phyloP scores from a whole-genome alignment of 2,329 filamentous ascomycete genomes.

The Alternaria sp. region DNA sequence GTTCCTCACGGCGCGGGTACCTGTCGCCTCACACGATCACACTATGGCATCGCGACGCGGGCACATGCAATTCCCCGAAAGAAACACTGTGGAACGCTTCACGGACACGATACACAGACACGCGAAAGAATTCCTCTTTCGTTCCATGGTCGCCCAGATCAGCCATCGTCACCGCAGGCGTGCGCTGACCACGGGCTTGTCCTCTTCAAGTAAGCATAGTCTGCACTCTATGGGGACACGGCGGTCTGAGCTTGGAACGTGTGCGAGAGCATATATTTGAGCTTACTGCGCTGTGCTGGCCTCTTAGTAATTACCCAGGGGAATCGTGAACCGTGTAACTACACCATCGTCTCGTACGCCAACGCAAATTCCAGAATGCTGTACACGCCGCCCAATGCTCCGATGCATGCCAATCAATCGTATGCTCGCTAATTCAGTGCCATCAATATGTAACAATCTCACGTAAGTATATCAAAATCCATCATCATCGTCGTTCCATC shows the following conservation, averaged over 20 bases:
- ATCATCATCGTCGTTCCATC: slow-evolving; percentile 55
- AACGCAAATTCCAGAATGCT: slow-evolving; percentile 3
- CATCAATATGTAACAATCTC: slow-evolving; percentile 13
- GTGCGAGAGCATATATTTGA: background rate
- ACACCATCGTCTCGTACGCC: background rate
- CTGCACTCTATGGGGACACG: background rate
- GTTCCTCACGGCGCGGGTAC: slow-evolving; percentile 6
- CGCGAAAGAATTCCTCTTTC: background rate
- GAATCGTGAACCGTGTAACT: background rate
- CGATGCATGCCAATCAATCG: slow-evolving; percentile 21
- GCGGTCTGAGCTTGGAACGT: background rate
- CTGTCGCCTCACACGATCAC: slow-evolving; percentile 1
- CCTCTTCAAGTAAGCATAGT: background rate
- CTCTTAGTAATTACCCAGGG: background rate
- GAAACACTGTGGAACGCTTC: background rate
- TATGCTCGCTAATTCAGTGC: slow-evolving; percentile 43
- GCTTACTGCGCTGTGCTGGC: background rate
- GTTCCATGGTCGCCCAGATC: background rate
- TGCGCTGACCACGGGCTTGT: background rate
- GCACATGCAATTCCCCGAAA: background rate
- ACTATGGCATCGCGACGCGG: background rate
- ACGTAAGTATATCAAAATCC: slow-evolving; percentile 19
- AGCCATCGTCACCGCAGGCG: background rate
- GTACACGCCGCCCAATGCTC: slow-evolving; percentile 24
- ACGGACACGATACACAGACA: background rate